Base-by-base conservation (phyloP, 2,329 filamentous ascomycete genomes). In the Chrysoporthe austroafricana region DNA sequence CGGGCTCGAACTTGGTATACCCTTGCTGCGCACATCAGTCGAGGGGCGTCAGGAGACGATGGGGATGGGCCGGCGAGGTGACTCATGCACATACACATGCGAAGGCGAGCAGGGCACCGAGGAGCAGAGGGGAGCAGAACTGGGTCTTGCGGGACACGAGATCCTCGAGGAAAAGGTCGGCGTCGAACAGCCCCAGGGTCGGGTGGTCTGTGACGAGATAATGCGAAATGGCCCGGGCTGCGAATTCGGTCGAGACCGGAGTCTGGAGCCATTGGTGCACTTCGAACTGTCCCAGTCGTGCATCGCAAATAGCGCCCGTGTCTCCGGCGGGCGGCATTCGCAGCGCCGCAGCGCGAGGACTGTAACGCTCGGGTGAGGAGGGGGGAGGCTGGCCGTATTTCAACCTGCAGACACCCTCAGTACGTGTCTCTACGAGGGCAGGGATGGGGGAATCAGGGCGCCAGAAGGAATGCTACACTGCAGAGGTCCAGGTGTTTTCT, bases 161-260 rank as follows among this genome's bases (percentile, higher is more conserved):
- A 60, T 71, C 71, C 36, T 54, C 66, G n/a, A 73, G 44, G 52
- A 73, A 72, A 21, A 73, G 62, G 50, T 71, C 71, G 42, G 66
- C 71, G 54, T 73, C 70, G 48, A 73, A 73, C 0, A 73, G 46
- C 21, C 68, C 68, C 11, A 71, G 52, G 9, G 67, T 66, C 1
- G 70, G 70, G 21, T 73, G 70, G n/a, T 70, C 69, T 26, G 66
- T 67, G 0, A 52, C 57, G 54, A 72, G 59, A 34, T 70, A 72
- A 11, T 68, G 64, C 2, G 70, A 70, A 18, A 72, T 66, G n/a
- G 70, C 62, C 5, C 56, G 60, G 3, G 69, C 64, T 1, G 70
- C 67, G 26, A 71, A 46, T 1, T 56, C 63, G 34, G 71, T 58
- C 9, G 66, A 26, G 8, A 71, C 61, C 21, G 54, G 56, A 0